phyloP scores from a whole-genome alignment of 345 rosid species.

The Sonneratia caseolaris region DNA sequence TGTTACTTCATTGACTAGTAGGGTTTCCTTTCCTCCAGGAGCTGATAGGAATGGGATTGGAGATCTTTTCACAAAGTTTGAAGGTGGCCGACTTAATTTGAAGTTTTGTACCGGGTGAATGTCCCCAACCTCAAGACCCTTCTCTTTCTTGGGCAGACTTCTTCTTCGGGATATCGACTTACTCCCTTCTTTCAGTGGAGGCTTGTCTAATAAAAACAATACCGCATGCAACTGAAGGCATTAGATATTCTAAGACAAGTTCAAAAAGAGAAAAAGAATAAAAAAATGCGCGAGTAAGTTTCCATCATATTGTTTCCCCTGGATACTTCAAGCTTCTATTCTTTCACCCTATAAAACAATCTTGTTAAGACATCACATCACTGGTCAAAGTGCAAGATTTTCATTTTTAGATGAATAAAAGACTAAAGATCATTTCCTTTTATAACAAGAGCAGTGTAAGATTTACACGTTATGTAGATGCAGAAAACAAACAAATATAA shows the following conservation, averaged over 20 bases:
- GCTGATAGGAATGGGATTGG: constrained; percentile 26
- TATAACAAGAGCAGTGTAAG: neutral
- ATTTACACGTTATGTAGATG: neutral
- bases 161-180: constrained; percentile 5
- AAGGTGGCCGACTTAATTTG: constrained; percentile 27
- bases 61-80: constrained; percentile 35
- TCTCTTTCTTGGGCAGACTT: neutral
- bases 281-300: neutral
- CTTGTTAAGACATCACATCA: neutral
- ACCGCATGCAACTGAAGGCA: neutral
- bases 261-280: neutral
- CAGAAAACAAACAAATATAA: too few relatives aligned
- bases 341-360: neutral
- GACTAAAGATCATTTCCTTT: neutral
- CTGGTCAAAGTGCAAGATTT: neutral
- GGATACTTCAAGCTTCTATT: neutral
- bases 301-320: neutral
- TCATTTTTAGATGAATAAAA: neutral
- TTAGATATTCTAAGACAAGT: neutral
- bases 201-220: constrained; percentile 8
- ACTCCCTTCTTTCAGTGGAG: neutral
- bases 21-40: constrained; percentile 14
- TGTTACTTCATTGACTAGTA: constrained; percentile 7
- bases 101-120: neutral
- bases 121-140: neutral